Evolutionary conservation across 2,329 filamentous ascomycete species (phyloP), one percentile per base, ranked within the genome.

Genomic region (Tolypocladium guangdongense): DNA sequence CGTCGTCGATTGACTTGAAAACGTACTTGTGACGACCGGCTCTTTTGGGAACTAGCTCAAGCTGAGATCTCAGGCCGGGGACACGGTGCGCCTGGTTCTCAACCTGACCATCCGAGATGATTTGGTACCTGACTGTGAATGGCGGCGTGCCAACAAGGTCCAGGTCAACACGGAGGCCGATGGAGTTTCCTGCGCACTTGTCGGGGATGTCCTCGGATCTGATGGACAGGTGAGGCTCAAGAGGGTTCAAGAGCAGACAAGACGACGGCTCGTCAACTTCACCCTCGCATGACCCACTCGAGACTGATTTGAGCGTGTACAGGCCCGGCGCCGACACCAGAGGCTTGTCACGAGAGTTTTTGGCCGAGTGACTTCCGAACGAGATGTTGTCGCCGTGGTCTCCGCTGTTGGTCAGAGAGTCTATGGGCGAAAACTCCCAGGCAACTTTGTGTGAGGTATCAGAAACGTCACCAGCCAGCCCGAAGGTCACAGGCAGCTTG

Each of bases 241-340:
- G 85, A 6, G 93, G 93, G 59, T 97, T 99, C 59, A 95, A 78
- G 52, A 99, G 74, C 55, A 96, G 77, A 67, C 92, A 97, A n/a
- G 91, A 93, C 2, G 92, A 88, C 32, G 93, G 93, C 67, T 99
- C 93, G 58, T 92, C 79, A 5, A 99, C 84, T 61, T 97, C 91
- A 47, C 93, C 93, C 36, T 83, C 77, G 64, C 93, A 99, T 56
- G 83, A 87, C 27, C 87, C 84, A 53, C 88, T 95, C 1, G 84
- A 82, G 8, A 97, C 81, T 16, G 87, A 82, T 58, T 83, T 86
- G 54, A 99, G 71, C 1, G 87, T 92, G 71, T 99, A 99, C 30
- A 96, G 78, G 49, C 95, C 93, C 32, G 90, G 83, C 36, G 86
- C 81, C 30, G 82, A 82, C 54, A 97, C 88, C 16, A 70, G 72